Conservation (phyloP, 192 early-diverging fungal genomes). For the Backusella parvicylindrica region DNA sequence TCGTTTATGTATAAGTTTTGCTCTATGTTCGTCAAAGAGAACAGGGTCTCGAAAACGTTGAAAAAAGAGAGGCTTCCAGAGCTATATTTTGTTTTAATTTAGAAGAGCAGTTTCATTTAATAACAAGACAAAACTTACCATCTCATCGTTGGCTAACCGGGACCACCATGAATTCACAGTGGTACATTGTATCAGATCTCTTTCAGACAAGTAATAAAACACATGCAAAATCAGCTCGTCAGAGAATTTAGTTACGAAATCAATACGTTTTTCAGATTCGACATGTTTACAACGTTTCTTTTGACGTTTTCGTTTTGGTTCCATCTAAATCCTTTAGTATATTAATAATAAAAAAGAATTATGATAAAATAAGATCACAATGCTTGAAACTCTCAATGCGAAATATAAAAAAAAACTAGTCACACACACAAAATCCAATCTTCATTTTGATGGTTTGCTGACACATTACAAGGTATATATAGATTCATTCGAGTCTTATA, state of each 20-base stretch:
- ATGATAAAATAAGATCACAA: background rate
- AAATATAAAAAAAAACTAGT: background rate
- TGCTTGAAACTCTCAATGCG: background rate
- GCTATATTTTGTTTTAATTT: constrained; percentile 27
- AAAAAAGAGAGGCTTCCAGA: constrained; percentile 48
- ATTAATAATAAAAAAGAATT: background rate
- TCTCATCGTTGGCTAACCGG: constrained; percentile 41
- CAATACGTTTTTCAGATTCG: background rate
- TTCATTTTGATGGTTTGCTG: background rate
- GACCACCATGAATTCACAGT: constrained; percentile 37
- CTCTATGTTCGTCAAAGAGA: background rate
- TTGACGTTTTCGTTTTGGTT: background rate
- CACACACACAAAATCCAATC: background rate
- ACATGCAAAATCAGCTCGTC: constrained; percentile 45
- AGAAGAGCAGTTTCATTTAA: no score
- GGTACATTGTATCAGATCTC: constrained; percentile 35
- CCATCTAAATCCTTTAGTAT: background rate
- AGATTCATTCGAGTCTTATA: no score
- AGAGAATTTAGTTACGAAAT: constrained; percentile 30
- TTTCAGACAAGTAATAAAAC: constrained; percentile 35
- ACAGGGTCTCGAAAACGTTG: constrained; percentile 32
- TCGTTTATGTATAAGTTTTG: background rate
- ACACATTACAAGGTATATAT: background rate
- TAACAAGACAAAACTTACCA: constrained; percentile 18
- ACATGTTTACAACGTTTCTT: background rate